A percentile compares a stretch with the other conserved stretches of the same genome.
Evolutionary conservation across 345 rosid species (phyloP).

Genomic region (Odontarrhena argentea): DNA sequence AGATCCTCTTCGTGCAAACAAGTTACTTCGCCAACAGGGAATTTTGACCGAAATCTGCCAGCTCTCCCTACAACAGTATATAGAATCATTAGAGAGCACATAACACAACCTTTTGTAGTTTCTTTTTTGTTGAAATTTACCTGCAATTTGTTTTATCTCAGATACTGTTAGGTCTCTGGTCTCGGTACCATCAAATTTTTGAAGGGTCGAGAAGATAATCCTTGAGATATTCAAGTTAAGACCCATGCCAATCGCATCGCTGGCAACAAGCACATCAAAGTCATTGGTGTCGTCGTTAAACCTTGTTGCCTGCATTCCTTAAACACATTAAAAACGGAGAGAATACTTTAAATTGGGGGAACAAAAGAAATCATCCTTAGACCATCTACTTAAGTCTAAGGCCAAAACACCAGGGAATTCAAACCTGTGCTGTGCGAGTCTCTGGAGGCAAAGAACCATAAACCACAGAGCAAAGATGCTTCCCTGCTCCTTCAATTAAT

Average conservation of each 20-base stretch:
- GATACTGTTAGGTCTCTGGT: conserved; percentile 70
- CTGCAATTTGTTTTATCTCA: conserved; percentile 96
- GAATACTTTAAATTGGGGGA: neutral
- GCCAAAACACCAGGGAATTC: conserved; percentile 32
- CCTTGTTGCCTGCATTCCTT: conserved; percentile 79
- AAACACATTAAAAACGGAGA: conserved; percentile 32
- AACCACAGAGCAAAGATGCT: conserved; percentile 90
- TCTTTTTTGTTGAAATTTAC: conserved; percentile 36
- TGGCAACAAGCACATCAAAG: conserved; percentile 95
- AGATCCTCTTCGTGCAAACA: conserved; percentile 67
- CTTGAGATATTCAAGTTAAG: conserved; percentile 89
- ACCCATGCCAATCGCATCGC: conserved; percentile 99
- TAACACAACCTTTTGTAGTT: neutral
- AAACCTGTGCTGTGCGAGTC: conserved; percentile 94
- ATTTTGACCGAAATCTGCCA: conserved; percentile 86
- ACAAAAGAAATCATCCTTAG: neutral
- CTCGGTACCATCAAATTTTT: conserved; percentile 75
- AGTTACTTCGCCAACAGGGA: conserved; percentile 91
- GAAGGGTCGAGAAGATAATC: conserved; percentile 77
- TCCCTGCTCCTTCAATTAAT: conserved; percentile 61
- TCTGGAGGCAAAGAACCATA: conserved; percentile 93
- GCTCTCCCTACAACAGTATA: conserved; percentile 68
- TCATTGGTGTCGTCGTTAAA: conserved; percentile 80
- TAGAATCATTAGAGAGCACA: conserved; percentile 19
- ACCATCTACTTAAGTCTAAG: conserved; percentile 6